Evolutionary conservation across 257 asterid species (phyloP), one percentile per base, ranked within the genome.

Genomic region (Ballota nigra): DNA sequence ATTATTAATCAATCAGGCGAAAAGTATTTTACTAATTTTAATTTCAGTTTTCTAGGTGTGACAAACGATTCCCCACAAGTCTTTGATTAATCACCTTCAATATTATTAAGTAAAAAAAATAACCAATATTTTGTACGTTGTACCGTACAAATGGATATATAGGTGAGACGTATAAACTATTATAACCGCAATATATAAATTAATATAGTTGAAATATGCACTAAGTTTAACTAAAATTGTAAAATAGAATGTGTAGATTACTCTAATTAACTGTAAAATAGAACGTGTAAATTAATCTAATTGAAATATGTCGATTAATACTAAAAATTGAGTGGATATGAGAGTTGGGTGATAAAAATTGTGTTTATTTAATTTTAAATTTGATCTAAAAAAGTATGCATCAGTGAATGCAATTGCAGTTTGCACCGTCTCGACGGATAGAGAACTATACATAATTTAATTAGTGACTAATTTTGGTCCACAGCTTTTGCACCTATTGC

Each of bases 361-460:
- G 20, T 33, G 33, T 5, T 60, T 9, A 55, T 45, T 8, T 18
- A 1, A 49, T 36, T 6, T 22, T 52, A 22, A 19, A 53, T 51
- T 29, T 62, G 16, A 29, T 9, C 16, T 57, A 33, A 40, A 57
- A 6, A n/a, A n/a, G 26, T 15, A 66, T 4, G 36, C 18, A 29
- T 45, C 19, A 68, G 38, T 76, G 66, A 80, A 63, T 80, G 84
- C 59, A 22, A 18, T 9, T 18, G 68, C 16, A 6, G 26, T 72
- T 57, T 56, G 77, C 71, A 69, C 79, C 84, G 82, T 63, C 26
- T n/a, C 19, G 66, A 73, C 72, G 15, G 76, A 53, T 75, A 41
- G 20, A 16, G 3, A 16, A 71, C n/a, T 19, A 20, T 31, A 33
- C 26, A 47, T 29, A 66, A 57, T 33, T 63, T 34, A 13, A 13